Evolutionary conservation across 2,329 filamentous ascomycete species (phyloP).

Genomic region (Byssoonygena ceratinophila): DNA sequence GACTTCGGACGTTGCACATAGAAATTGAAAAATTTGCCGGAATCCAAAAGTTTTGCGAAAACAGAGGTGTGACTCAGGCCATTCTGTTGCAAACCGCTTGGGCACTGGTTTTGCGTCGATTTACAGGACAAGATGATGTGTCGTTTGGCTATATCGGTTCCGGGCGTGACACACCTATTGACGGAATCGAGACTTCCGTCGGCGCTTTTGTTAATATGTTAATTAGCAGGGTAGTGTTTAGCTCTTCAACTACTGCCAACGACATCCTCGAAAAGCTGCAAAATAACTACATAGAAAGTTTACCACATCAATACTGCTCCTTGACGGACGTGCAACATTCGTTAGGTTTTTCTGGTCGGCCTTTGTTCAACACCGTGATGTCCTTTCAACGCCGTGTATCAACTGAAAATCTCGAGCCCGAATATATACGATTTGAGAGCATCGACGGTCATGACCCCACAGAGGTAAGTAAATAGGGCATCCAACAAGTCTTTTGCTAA

Average conservation of each 20-base stretch:
- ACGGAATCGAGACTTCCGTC: constrained; percentile 29
- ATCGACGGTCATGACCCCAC: neutral
- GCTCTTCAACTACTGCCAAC: constrained; percentile 5
- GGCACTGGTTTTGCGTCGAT: neutral
- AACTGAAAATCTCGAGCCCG: neutral
- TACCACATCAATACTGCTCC: neutral
- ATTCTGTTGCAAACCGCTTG: constrained; percentile 47
- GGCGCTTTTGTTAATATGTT: constrained; percentile 33
- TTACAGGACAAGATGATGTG: constrained; percentile 25
- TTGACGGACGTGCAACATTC: constrained; percentile 28
- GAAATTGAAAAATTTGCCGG: neutral
- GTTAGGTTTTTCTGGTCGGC: constrained; percentile 37
- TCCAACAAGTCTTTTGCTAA: neutral
- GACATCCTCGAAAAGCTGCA: constrained; percentile 41
- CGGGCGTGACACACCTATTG: constrained; percentile 30
- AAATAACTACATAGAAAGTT: neutral
- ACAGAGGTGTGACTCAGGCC: neutral
- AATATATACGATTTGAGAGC: neutral
- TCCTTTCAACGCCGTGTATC: neutral
- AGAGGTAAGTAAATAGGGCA: neutral
- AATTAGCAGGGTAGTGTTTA: constrained; percentile 26
- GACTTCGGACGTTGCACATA: neutral
- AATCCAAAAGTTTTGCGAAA: neutral
- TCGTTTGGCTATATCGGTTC: constrained; percentile 32
- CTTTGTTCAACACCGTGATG: constrained; percentile 37